These are phyloP conservation scores for Cephaloascus fragrans DNA, from an alignment of 805 yeast genomes.

Conservation along the genomic window DNA sequence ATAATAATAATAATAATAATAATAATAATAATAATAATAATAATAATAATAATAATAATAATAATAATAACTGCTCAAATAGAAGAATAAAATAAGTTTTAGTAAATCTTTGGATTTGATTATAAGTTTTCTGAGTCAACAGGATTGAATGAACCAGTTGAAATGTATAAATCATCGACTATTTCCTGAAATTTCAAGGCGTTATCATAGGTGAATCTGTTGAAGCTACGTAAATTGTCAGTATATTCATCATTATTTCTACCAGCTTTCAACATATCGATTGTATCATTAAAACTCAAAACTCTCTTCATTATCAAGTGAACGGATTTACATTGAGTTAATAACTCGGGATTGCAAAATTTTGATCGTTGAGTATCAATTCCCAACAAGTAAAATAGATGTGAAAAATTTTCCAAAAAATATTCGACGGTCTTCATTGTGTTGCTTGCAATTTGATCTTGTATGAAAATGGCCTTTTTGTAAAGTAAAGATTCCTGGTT, in stretches of 20 bases:
- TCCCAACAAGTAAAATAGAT: neutral
- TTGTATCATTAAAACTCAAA: neutral
- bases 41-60: too few species aligned
- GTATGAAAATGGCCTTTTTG: neutral
- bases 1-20: too few species aligned
- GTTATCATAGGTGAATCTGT: neutral
- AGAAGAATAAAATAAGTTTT: too few species aligned
- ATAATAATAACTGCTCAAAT: too few species aligned
- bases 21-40: too few species aligned
- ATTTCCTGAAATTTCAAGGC: neutral
- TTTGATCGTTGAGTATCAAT: neutral
- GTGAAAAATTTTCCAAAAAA: neutral
- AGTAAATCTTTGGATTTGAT: too few species aligned
- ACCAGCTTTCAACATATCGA: neutral
- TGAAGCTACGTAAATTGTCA: neutral
- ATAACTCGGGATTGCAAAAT: neutral
- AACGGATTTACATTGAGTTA: neutral
- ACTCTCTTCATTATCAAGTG: neutral
- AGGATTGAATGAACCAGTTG: neutral
- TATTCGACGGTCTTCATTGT: neutral
- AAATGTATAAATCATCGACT: neutral
- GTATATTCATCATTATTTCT: neutral
- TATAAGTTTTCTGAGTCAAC: neutral
- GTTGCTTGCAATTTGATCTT: neutral
- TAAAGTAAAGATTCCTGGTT: neutral